Evolutionary conservation across 2,329 filamentous ascomycete genomes (phyloP).

Genomic region (Cryphonectria naterciae): DNA sequence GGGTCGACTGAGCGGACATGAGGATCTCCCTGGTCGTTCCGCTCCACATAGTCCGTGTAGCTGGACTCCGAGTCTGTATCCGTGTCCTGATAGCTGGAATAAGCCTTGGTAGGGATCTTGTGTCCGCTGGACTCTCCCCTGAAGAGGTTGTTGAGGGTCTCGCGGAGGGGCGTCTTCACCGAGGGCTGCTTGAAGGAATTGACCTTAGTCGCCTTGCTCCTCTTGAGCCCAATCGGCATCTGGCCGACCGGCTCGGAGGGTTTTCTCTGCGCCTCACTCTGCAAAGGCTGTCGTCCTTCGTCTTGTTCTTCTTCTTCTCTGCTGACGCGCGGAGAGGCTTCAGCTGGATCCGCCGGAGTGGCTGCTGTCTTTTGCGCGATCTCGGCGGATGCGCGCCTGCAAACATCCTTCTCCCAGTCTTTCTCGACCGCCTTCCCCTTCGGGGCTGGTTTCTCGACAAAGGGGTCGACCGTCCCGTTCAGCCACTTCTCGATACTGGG

Average conservation of each 20-base stretch:
- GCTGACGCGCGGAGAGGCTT: background rate
- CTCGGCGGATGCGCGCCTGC: conserved; percentile 36
- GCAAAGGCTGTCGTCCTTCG: conserved; percentile 20
- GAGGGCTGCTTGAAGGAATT: conserved; percentile 49
- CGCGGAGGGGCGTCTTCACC: conserved; percentile 57
- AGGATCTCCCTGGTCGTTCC: conserved; percentile 33
- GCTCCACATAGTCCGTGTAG: conserved; percentile 30
- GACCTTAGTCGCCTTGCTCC: conserved; percentile 59
- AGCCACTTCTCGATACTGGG: conserved; percentile 70
- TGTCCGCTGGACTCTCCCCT: conserved; percentile 61
- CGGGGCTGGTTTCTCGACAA: conserved; percentile 50
- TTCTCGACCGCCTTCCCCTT: conserved; percentile 42
- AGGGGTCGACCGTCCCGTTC: conserved; percentile 65
- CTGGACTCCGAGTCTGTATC: conserved; percentile 36
- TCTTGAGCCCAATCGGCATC: conserved; percentile 48
- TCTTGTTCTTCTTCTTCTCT: conserved; percentile 22
- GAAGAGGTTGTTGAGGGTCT: conserved; percentile 65
- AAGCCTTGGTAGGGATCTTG: conserved; percentile 49
- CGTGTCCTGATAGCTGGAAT: conserved; percentile 51
- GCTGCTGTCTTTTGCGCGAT: conserved; percentile 30
- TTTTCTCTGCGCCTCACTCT: conserved; percentile 17
- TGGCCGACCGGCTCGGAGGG: background rate
- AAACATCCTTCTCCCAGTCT: conserved; percentile 40
- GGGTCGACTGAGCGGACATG: conserved; percentile 41
- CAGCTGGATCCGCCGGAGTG: background rate